Evolutionary conservation across 2,329 filamentous ascomycete genomes (phyloP).

Genomic region (Tolypocladium ovalisporum): DNA sequence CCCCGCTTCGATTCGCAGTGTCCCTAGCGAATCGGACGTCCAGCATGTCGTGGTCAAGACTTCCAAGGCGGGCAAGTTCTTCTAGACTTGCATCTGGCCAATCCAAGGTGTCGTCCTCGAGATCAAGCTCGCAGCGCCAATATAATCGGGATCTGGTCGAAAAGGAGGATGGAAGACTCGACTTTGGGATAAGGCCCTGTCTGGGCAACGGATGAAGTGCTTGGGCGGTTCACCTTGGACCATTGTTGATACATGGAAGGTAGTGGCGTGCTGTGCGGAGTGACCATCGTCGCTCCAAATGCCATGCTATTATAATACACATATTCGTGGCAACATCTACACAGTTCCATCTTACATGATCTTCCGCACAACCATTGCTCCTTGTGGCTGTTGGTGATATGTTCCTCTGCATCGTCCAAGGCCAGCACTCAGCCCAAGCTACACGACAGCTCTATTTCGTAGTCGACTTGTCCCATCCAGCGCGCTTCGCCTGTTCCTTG

Average conservation of each 20-base stretch:
- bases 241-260: not conserved
- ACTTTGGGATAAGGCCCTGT: not conserved
- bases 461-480: constrained; percentile 17
- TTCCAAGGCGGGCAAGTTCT: constrained; percentile 41
- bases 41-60: constrained; percentile 18
- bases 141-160: not conserved
- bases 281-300: not conserved
- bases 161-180: not conserved
- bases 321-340: not conserved
- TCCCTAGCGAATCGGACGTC: constrained; percentile 5
- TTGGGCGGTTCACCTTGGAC: not conserved
- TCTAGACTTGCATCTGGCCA: constrained; percentile 25
- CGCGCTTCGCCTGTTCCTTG: constrained; percentile 20
- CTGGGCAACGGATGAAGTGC: not conserved
- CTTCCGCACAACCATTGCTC: not conserved
- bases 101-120: not conserved
- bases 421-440: not conserved
- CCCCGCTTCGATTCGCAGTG: constrained; percentile 20
- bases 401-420: not conserved
- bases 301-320: constrained; percentile 2
- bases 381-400: too few species aligned
- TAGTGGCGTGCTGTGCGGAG: not conserved
- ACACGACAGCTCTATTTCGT: not conserved
- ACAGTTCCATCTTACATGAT: not conserved
- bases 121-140: not conserved